Base-by-base conservation (phyloP, 768 basidiomycete species). In the Tricholoma sp. region DNA sequence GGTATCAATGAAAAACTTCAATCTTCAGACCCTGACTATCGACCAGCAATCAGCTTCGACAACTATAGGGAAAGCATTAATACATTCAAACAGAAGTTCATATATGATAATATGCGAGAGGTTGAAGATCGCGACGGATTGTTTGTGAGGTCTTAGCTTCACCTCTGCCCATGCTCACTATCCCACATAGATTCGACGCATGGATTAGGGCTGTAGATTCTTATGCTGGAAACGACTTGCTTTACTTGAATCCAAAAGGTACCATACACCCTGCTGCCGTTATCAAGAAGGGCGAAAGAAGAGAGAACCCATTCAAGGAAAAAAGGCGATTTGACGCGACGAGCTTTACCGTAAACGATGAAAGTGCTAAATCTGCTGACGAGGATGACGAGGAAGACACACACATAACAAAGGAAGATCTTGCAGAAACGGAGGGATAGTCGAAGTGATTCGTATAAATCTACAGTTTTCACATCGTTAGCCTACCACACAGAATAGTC, bases 101-200 rank as follows among this genome's bases (percentile, higher is more conserved):
- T 99, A 32, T 98, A 98, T 65, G 79, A 88, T 60, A 83, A 84
- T 59, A 90, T 98, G 88, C 82, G 94, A 48, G 74, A 79, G 57
- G 85, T 93, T 28, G 97, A 99, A 70, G 85, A 91, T 59, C 80
- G 77, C 15, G 77, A 81, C 62, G 89, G 85, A 55, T 72, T 91
- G 91, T 94, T 63, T 58, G 94, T 80, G 5, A 11, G 53, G 51
- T 28, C 32, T 36, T 44, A 28, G 20, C 52, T 45, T 20, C 47
- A 4, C 13, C 18, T 33, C 15, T n/a, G 29, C 18, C 47, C 15
- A 24, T 42, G 45, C 53, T 58, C 50, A 47, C 54, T 28, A 29
- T 31, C 36, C 57, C 34, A n/a, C n/a, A 17, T 34, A 93, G 88
- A 60, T 95, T 89, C 72, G 89, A 94, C 65, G 83, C 86, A 39